Evolutionary conservation across 768 basidiomycete genomes (phyloP), one percentile per base, ranked within the genome.

Genomic region (Tulasnella sp.): DNA sequence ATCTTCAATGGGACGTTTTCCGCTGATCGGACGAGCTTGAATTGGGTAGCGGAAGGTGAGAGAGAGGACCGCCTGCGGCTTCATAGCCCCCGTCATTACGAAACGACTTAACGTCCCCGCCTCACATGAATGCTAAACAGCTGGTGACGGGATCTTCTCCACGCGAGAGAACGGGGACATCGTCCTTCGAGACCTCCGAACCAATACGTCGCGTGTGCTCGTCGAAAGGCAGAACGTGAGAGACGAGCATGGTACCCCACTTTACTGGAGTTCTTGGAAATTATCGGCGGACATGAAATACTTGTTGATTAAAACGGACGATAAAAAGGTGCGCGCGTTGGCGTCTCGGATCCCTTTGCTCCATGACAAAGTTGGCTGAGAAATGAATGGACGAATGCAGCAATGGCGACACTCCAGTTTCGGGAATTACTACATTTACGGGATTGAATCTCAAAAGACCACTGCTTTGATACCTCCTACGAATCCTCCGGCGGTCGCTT

Each of bases 331-430:
- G 77, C 12, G 58, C 12, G 22, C n/a, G 49, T 58, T 58, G 72
- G 82, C 78, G 45, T 64, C 7, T 49, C 15, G 8, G 45, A n/a
- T 22, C 69, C 67, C 54, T 54, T 25, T 37, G 31, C 71, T 2
- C 72, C 42, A 39, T 25, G 42, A 75, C 25, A 74, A 72, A 67
- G 1, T 58, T 22, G 39, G 29, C 78, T 38, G 29, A 40, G n/a
- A n/a, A n/a, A n/a, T n/a, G n/a, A n/a, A n/a, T 71, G 69, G 12
- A n/a, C 9, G 37, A 71, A 40, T 71, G 22, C 76, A 96, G 91
- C 93, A 96, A 91, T 99, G 97, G 97, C 90, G 97, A 67, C 88
- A 91, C 82, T 97, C 96, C 7, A 90, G 89, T 75, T 91, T 91
- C 81, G 92, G 93, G 22, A 98, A 96, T 82, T 99, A 96, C 82